phyloP scores from a whole-genome alignment of 2,329 filamentous ascomycete species.

The Stemphylium vesicarium region DNA sequence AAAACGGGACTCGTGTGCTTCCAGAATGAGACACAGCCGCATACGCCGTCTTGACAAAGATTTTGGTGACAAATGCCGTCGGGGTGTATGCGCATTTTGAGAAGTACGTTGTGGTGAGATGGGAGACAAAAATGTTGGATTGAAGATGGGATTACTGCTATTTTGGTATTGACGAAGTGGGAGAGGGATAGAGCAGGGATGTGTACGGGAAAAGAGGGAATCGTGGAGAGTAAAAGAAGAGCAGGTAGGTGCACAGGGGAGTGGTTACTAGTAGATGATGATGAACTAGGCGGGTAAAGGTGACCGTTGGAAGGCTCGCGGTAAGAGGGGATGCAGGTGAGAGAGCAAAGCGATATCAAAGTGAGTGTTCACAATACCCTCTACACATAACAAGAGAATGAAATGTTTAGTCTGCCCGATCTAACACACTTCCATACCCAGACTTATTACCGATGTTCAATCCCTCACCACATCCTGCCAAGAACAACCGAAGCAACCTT shows the following conservation, averaged over 20 bases:
- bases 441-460: too few relatives aligned
- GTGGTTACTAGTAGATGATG: too few relatives aligned
- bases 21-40: slow-evolving; percentile 38
- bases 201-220: background rate
- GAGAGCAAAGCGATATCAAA: too few relatives aligned
- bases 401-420: background rate
- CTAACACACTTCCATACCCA: too few relatives aligned
- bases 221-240: background rate
- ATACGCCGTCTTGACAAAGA: slow-evolving; percentile 27
- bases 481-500: slow-evolving; percentile 33
- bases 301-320: too few relatives aligned
- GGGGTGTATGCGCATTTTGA: background rate
- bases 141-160: background rate
- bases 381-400: background rate
- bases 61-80: slow-evolving; percentile 14
- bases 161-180: background rate
- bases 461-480: slow-evolving; percentile 25
- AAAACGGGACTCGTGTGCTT: background rate
- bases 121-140: background rate
- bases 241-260: background rate
- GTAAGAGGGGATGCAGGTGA: too few relatives aligned
- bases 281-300: too few relatives aligned
- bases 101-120: background rate
- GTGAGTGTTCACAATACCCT: too few relatives aligned
- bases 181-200: background rate